Evolutionary conservation across 768 basidiomycete species (phyloP), one percentile per base, ranked within the genome.

Genomic region (Pleurotus salmoneostramineus): DNA sequence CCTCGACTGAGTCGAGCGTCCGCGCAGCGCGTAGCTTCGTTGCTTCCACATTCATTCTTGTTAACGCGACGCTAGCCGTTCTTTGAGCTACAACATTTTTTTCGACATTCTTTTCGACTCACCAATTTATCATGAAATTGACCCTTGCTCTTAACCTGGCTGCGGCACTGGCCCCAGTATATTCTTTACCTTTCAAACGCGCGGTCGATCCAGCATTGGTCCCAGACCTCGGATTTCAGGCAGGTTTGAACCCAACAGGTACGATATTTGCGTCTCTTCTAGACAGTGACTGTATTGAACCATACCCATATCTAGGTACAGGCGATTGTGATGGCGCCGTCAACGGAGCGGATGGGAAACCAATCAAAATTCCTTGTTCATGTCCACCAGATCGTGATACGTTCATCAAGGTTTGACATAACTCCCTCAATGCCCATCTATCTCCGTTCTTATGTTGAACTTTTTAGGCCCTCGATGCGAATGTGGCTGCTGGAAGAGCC

Each of bases 311-410:
- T 74, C 17, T 10, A 56, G 48, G 88, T 10, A 85, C 83, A 4
- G 88, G 85, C 14, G 81, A 89, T 65, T 90, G 89, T 59, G 86
- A 88, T 62, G 88, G 88, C 6, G 71, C 76, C 46, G 78, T 74
- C 32, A 83, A 82, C n/a, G 72, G 77, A 3, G 72, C 71, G 5
- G 59, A 74, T 55, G 86, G 85, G 4, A 69, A 80, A 50, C 76
- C 81, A 8, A 76, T 88, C 65, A 79, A 81, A 63, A 74, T 90
- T 32, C 88, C 89, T n/a, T 89, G 89, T 70, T 65, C 76, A 33
- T 89, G 88, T 66, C 86, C 87, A 33, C 88, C 88, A 6, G 72
- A 77, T 56, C 76, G 78, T 56, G 69, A 69, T 14, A 68, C 71
- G 12, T 88, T 85, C 69, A 76, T 85, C 60, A 40, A 71, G 21